phyloP scores from a whole-genome alignment of 2,329 filamentous ascomycete species.

The Orbilia quercus region DNA sequence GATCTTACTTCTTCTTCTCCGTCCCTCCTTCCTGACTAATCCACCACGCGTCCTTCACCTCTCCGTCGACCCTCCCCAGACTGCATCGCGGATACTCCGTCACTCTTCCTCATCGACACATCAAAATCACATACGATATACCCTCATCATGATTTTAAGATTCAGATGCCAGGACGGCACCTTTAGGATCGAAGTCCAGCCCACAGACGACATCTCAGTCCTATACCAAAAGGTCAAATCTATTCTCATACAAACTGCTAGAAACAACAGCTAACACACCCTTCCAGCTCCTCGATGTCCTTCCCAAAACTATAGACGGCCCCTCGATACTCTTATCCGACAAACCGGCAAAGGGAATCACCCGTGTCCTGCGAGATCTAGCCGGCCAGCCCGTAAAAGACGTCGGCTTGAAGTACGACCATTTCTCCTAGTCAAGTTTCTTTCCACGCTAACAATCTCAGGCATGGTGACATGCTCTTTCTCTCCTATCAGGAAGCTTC shows the following conservation, averaged over 20 bases:
- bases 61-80: background rate
- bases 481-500: conserved; percentile 74
- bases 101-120: background rate
- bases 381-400: conserved; percentile 69
- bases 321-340: conserved; percentile 73
- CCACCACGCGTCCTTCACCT: conserved; percentile 32
- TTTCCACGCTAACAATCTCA: conserved; percentile 63
- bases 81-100: background rate
- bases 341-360: conserved; percentile 70
- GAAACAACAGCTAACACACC: conserved; percentile 28
- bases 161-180: conserved; percentile 93
- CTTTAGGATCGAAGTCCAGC: conserved; percentile 82
- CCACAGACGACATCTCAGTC: conserved; percentile 67
- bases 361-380: conserved; percentile 71
- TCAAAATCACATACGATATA: background rate
- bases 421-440: background rate
- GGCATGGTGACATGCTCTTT: conserved; percentile 92
- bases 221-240: conserved; percentile 58
- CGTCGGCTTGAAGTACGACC: conserved; percentile 70
- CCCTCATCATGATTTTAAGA: conserved; percentile 77
- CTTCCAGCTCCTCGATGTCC: conserved; percentile 67
- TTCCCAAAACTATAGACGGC: conserved; percentile 73
- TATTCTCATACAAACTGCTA: background rate
- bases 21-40: conserved; percentile 55
- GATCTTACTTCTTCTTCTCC: conserved; percentile 27